Base-by-base conservation (phyloP, 306 rosid species). In the Inga laurina region DNA sequence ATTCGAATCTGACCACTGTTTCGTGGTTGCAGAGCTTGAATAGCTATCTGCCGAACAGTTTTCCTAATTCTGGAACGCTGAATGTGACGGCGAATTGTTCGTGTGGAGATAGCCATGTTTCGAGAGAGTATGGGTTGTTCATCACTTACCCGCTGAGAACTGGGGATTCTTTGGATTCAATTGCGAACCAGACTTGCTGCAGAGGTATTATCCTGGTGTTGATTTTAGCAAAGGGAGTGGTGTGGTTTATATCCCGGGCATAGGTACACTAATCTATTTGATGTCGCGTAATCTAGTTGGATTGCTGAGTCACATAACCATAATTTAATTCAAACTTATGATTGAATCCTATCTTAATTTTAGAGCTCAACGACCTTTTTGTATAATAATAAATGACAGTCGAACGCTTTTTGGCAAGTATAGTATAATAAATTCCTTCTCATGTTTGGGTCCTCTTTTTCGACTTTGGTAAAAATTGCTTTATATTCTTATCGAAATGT, bases 111-210 rank as follows among this genome's bases (percentile, higher is more conserved):
- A 81, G 89, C 7, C 6, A 37, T 0, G 81, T 94, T 87, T 87
- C 94, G 0, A 57, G 75, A 80, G 82, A 27, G 30, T 93, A 86
- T 75, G 98, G 97, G n/a, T 80, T 91, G 94, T 94, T 94, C 69
- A 66, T 88, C 64, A 91, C 97, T 1, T 93, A 91, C 71, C 97
- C 97, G 0, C 90, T 94, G 69, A 76, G 88, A 49, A 19, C 46
- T 6, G 84, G 48, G 14, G 97, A 94, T 27, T 83, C 7, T 72
- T 87, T 89, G 92, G 21, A 75, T 35, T 81, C 82, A 10, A 81
- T 93, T 73, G 84, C 91, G 0, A 45, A 15, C 7, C 1, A 15
- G 19, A 83, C 82, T 59, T 83, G 84, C 85, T 94, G 79, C 85
- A 78, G 79, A 59, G 44, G 0, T 94, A 91, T 46, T 93, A 91